A percentile compares a stretch with the other conserved stretches of the same genome.
Conservation (phyloP, 495 filamentous ascomycete genomes). For the Hypoxylon subgilvum region DNA sequence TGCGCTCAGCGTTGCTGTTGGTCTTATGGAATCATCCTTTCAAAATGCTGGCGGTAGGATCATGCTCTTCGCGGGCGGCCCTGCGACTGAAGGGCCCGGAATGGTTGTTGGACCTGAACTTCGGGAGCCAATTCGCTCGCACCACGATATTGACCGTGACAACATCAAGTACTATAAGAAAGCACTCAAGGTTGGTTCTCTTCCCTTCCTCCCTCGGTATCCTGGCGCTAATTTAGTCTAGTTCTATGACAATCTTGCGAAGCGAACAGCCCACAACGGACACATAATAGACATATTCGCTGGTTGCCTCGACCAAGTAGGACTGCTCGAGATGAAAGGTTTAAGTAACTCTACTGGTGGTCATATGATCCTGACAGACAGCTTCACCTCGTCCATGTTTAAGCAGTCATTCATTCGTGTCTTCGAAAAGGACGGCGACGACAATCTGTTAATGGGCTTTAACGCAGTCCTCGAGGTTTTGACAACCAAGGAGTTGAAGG, state of each 20-base stretch:
- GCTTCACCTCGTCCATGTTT: slow-evolving; percentile 99
- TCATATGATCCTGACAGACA: slow-evolving; percentile 98
- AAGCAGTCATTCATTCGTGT: slow-evolving; percentile 98
- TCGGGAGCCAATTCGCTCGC: slow-evolving; percentile 94
- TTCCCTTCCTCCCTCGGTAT: background rate
- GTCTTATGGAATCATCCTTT: slow-evolving; percentile 90
- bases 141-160: slow-evolving; percentile 98
- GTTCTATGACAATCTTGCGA: slow-evolving; percentile 98
- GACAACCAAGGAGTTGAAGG: slow-evolving; percentile 97
- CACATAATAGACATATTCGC: slow-evolving; percentile 98
- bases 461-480: slow-evolving; percentile 96
- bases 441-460: slow-evolving; percentile 97
- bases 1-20: slow-evolving; percentile 91
- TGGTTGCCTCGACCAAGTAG: slow-evolving; percentile 97
- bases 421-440: slow-evolving; percentile 94
- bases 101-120: slow-evolving; percentile 98
- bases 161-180: slow-evolving; percentile 99
- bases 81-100: slow-evolving; percentile 94
- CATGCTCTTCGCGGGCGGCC: slow-evolving; percentile 96
- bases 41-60: slow-evolving; percentile 93
- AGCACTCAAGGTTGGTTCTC: slow-evolving; percentile 78
- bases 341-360: slow-evolving; percentile 95
- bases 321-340: slow-evolving; percentile 98
- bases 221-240: slow-evolving; percentile 52
- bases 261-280: slow-evolving; percentile 93